Conservation (phyloP, 2,329 filamentous ascomycete genomes). For the Periconia sp. region DNA sequence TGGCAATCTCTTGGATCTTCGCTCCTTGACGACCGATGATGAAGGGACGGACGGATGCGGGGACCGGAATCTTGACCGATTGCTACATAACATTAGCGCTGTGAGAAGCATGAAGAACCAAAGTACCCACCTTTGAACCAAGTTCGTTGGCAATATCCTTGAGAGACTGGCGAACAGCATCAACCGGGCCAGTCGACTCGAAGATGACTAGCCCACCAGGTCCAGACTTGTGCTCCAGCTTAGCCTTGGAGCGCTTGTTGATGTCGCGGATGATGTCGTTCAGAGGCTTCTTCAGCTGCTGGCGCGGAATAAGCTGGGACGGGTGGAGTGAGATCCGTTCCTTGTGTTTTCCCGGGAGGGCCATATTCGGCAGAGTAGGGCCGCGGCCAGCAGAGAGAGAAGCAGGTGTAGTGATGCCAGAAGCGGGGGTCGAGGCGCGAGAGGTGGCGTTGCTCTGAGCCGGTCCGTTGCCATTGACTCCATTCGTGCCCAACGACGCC, state of each 20-base stretch:
- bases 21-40: constrained; percentile 93
- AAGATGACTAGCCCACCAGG: constrained; percentile 77
- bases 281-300: constrained; percentile 83
- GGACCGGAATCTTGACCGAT: constrained; percentile 78
- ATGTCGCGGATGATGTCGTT: constrained; percentile 87
- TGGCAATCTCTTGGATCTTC: constrained; percentile 87
- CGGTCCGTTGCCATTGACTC: constrained; percentile 60
- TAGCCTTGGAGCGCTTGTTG: constrained; percentile 89
- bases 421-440: constrained; percentile 67
- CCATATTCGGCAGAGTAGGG: constrained; percentile 64
- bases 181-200: constrained; percentile 81
- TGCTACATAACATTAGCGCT: constrained; percentile 52
- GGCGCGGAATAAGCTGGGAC: constrained; percentile 75
- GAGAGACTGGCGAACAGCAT: constrained; percentile 84
- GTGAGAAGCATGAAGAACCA: background rate
- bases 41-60: constrained; percentile 80
- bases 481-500: constrained; percentile 53
- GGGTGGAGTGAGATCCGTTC: constrained; percentile 77
- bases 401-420: constrained; percentile 57
- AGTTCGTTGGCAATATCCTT: constrained; percentile 89
- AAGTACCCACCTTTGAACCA: constrained; percentile 73
- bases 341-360: constrained; percentile 81
- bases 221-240: constrained; percentile 72
- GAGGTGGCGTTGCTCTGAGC: constrained; percentile 58
- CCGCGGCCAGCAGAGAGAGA: constrained; percentile 45